Base-by-base conservation (phyloP, 1,284 basidiomycete genomes). In the Meira miltonrushii region DNA sequence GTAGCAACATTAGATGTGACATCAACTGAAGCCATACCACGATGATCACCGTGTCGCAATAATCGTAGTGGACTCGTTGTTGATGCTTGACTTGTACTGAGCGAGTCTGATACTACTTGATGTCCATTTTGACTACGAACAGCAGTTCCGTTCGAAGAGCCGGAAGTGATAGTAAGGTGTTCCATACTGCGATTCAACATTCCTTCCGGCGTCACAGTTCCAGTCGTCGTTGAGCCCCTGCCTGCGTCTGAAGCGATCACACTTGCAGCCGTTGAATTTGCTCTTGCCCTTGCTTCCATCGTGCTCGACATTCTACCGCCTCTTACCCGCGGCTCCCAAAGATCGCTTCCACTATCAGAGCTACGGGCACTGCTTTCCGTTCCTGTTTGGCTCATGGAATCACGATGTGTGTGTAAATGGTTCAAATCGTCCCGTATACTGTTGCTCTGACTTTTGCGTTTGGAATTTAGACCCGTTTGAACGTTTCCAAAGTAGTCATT, bases 291-390 rank as follows among this genome's bases (percentile, higher is more conserved):
- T 23, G 46, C 13, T 21, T 48, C n/a, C 23, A 13, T 25, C 23
- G 46, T 23, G 5, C 5, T 48, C 46, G 46, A 48, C 25, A 21
- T 5, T 48, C 5, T 2, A n/a, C 13, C 46, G 17, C 51, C 55
- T 57, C 65, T 65, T 52, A 64, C 47, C 25, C 62, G 41, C n/a
- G 66, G 68, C 53, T 69, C 68, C 66, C 68, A 69, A 21, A 69
- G 51, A 38, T 48, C 46, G 23, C 46, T 48, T 2, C 17, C 46
- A 51, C 67, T 67, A 19, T 61, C 69, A 0, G 61, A 61, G 52
- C 67, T 69, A 28, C 61, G 39, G 23, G 48, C 51, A 52, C 66
- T 69, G 59, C 68, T 61, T 25, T 67, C 67, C 15, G 68, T 70
- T 17, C 66, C 68, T 7, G 53, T 60, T 58, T 65, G 64, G 12